Evolutionary conservation across 345 rosid species (phyloP), one percentile per base, ranked within the genome.

Genomic region (Geranium brycei): DNA sequence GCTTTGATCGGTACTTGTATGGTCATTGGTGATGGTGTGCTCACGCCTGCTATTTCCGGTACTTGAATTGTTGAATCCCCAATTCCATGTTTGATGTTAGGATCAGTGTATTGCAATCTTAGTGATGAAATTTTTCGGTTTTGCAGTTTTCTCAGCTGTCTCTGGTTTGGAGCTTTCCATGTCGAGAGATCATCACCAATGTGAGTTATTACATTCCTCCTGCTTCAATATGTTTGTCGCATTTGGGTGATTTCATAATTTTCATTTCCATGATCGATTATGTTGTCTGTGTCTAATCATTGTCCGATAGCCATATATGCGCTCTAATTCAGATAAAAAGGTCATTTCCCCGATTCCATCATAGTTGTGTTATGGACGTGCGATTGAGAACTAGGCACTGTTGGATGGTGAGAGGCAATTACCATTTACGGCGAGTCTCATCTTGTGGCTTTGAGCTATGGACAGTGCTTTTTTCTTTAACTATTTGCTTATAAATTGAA

Each of bases 11-110:
- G 83, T 55, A 76, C 83, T 62, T 73, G 83, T 58, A 79, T 79
- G 83, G 83, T 79, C 61, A 79, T 79, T 69, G 83, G 83, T 6
- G 83, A 79, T 71, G 83, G 83, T 28, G 80, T 79, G 23, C 80
- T 76, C 51, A 79, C 83, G 8, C 83, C 83, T 58, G 80, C 83
- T 62, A 73, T 79, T 66, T 79, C 83, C n/a, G 83, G 83, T 76
- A 68, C 60, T 28, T 17, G 19, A 23, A 23, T 1, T 23, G 28
- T 23, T 58, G 13, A 17, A 17, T 58, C 13, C 19, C 60, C 19
- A 11, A 17, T 8, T 58, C 28, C 19, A 2, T 58, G 12, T 17
- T 17, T 58, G 60, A 1, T 2, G 17, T n/a, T 6, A 58, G 60
- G 23, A 18, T n/a, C 60, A 14, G 23, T 4, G 17, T 58, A 58